phyloP scores from a whole-genome alignment of 345 rosid genomes.

The Rhodamnia rubescens region DNA sequence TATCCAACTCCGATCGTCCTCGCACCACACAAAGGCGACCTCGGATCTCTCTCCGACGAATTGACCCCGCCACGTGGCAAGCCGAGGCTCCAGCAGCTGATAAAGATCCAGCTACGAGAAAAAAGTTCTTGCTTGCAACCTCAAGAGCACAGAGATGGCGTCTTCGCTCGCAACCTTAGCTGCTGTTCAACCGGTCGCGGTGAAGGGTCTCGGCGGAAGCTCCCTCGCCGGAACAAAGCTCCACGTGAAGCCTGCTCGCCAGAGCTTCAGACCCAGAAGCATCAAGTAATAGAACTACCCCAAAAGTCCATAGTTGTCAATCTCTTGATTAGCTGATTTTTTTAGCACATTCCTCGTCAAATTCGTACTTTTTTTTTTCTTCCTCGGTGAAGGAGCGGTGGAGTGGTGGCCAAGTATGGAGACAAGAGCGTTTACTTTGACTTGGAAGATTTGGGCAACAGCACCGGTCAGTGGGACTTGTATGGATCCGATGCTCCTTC shows the following conservation, averaged over 20 bases:
- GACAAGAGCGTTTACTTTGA: conserved; percentile 98
- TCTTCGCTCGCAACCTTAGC: conserved; percentile 69
- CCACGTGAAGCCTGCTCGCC: conserved; percentile 61
- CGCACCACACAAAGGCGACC: conserved; percentile 26
- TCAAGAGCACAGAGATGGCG: conserved; percentile 41
- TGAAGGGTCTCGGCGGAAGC: conserved; percentile 75
- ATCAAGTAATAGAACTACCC: conserved; percentile 18
- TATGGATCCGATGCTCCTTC: conserved; percentile 99
- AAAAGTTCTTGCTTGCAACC: background rate
- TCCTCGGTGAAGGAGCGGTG: conserved; percentile 30
- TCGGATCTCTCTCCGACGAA: conserved; percentile 21
- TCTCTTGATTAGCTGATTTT: background rate
- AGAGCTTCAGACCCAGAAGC: conserved; percentile 42
- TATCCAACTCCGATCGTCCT: conserved; percentile 44
- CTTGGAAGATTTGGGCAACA: conserved; percentile 92
- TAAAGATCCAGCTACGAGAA: conserved; percentile 18
- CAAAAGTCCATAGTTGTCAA: background rate
- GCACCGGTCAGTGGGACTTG: conserved; percentile 94
- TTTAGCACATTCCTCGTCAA: background rate
- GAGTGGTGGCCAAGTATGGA: conserved; percentile 85
- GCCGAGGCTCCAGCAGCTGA: background rate
- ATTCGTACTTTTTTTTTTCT: background rate
- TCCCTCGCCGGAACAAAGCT: conserved; percentile 70
- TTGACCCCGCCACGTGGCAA: conserved; percentile 56
- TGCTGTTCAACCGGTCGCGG: conserved; percentile 52